These are phyloP conservation scores for Aureobasidium uvarum DNA, from an alignment of 2,329 filamentous ascomycete genomes.

Conservation along the genomic window DNA sequence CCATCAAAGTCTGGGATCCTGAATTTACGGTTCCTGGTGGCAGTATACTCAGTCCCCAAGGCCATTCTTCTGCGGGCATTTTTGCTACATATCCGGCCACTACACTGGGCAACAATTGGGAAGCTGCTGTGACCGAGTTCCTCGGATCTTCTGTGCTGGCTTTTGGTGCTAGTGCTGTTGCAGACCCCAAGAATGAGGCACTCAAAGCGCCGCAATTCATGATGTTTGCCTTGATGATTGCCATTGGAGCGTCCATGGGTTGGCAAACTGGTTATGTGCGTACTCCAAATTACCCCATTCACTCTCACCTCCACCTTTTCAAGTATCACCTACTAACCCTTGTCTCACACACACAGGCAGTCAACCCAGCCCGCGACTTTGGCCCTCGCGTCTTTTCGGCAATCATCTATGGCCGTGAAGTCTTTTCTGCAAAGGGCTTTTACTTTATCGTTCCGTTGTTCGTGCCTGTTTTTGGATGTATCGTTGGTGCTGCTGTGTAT, in stretches of 20 bases:
- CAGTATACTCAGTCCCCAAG: constrained; percentile 7
- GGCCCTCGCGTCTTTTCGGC: constrained; percentile 18
- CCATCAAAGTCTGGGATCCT: constrained; percentile 24
- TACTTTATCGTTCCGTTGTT: constrained; percentile 20
- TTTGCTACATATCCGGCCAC: constrained; percentile 23
- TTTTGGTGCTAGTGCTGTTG: constrained; percentile 12
- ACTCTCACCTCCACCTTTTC: no score
- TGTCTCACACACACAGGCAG: neutral
- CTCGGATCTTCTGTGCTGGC: neutral
- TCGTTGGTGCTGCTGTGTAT: constrained; percentile 17
- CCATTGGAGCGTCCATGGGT: constrained; percentile 22
- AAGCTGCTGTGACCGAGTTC: constrained; percentile 17
- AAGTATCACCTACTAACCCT: neutral
- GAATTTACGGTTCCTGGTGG: constrained; percentile 22
- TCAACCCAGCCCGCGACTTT: constrained; percentile 25
- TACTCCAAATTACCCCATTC: no score
- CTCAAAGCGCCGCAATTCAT: neutral
- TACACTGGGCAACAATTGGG: constrained; percentile 13
- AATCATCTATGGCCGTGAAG: constrained; percentile 25
- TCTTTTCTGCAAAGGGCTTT: constrained; percentile 18
- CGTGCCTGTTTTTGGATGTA: constrained; percentile 13
- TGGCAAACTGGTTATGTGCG: constrained; percentile 27
- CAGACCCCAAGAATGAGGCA: neutral
- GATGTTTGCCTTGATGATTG: constrained; percentile 15
- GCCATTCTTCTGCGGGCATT: constrained; percentile 24